Evolutionary conservation across 352 stramenopile genomes (phyloP).

Genomic region (Globisporangium rhizosaccharum): DNA sequence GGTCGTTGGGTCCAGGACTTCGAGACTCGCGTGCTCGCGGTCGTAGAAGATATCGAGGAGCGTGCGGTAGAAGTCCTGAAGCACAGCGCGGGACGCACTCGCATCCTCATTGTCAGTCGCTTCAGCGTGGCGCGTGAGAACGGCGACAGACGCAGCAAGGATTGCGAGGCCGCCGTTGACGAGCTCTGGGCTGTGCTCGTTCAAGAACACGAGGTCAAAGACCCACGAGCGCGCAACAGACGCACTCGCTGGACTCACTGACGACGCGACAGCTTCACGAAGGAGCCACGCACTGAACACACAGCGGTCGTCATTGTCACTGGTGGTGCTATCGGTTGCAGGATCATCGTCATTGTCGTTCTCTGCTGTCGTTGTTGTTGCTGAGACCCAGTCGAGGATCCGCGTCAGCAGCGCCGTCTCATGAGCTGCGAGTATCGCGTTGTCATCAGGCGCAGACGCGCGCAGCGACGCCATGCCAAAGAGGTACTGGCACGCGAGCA

Average conservation of each 20-base stretch:
- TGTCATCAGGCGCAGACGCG: background rate
- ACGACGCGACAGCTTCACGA: slow-evolving; percentile 3
- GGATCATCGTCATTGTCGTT: slow-evolving; percentile 1
- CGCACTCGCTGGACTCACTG: background rate
- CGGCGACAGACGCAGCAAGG: slow-evolving; percentile 16
- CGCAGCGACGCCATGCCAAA: slow-evolving; percentile 30
- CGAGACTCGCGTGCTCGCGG: slow-evolving; percentile 22
- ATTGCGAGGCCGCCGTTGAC: slow-evolving; percentile 25
- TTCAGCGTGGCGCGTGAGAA: slow-evolving; percentile 17
- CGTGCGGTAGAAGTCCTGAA: slow-evolving; percentile 22
- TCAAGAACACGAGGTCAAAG: slow-evolving; percentile 55
- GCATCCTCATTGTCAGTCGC: slow-evolving; percentile 2
- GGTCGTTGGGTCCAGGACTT: slow-evolving; percentile 27
- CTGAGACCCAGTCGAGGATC: slow-evolving; percentile 3
- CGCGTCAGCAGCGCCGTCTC: slow-evolving; percentile 2
- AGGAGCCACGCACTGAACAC: slow-evolving; percentile 34
- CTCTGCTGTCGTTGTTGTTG: background rate
- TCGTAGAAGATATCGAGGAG: slow-evolving; percentile 35
- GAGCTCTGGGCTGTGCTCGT: slow-evolving; percentile 18
- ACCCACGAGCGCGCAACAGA: slow-evolving; percentile 36
- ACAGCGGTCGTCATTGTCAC: slow-evolving; percentile 5
- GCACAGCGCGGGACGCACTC: background rate
- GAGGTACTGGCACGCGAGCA: slow-evolving; percentile 28
- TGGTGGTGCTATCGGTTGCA: background rate
- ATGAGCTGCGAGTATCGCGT: background rate